Percentiles rank a stretch among this genome's conserved stretches.
Evolutionary conservation across 1,139 yeast species (phyloP).

Genomic region (Petasospora fabianii): DNA sequence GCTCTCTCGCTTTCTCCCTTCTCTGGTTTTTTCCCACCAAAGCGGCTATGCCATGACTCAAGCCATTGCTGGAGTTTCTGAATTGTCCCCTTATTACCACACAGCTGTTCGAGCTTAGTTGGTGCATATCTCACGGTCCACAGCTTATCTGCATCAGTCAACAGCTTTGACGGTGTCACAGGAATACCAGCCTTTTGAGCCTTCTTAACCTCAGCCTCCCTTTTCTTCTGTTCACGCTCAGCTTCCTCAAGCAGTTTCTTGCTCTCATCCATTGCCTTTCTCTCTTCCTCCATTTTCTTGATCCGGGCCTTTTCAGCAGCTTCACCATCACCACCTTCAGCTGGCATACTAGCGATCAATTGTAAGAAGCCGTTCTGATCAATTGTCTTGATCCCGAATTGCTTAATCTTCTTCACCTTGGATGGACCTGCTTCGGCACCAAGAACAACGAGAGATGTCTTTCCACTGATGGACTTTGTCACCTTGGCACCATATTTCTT

Average conservation of each 20-base stretch:
- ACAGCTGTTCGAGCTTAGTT: slow-evolving; percentile 62
- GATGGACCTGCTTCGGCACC: slow-evolving; percentile 98
- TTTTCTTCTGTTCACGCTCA: slow-evolving; percentile 28
- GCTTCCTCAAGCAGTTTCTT: slow-evolving; percentile 41
- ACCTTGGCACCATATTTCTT: slow-evolving; percentile 92
- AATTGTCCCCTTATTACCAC: slow-evolving; percentile 86
- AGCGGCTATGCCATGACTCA: slow-evolving; percentile 62
- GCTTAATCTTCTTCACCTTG: slow-evolving; percentile 78
- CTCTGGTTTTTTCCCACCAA: slow-evolving; percentile 54
- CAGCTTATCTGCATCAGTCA: slow-evolving; percentile 47
- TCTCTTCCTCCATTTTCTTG: slow-evolving; percentile 67
- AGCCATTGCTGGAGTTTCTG: slow-evolving; percentile 70
- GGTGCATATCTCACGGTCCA: slow-evolving; percentile 98
- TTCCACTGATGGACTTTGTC: slow-evolving; percentile 79
- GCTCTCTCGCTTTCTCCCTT: slow-evolving; percentile 73
- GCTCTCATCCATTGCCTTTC: slow-evolving; percentile 48
- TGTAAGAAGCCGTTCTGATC: slow-evolving; percentile 83
- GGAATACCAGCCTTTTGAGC: slow-evolving; percentile 25
- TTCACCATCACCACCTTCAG: slow-evolving; percentile 83
- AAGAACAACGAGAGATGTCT: slow-evolving; percentile 83
- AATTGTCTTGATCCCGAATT: slow-evolving; percentile 71
- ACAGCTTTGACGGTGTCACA: slow-evolving; percentile 20
- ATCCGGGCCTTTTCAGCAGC: slow-evolving; percentile 69
- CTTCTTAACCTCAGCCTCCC: slow-evolving; percentile 25
- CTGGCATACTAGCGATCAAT: slow-evolving; percentile 77